Evolutionary conservation across 2,329 filamentous ascomycete species (phyloP), one percentile per base, ranked within the genome.

Genomic region (Exophiala sideris): DNA sequence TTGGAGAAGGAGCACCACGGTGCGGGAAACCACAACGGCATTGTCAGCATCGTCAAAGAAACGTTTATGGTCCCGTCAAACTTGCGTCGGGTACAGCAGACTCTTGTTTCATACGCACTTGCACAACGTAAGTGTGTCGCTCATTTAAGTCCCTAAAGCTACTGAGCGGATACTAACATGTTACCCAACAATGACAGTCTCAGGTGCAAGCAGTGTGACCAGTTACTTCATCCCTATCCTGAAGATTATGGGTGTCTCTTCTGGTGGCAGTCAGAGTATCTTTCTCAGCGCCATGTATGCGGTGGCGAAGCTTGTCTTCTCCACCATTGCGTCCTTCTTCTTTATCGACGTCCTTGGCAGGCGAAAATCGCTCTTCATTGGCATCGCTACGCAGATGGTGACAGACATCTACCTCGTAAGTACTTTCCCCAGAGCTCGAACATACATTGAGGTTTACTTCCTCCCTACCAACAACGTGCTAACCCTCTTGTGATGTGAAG

Each of bases 301-400:
- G 8, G 60, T 77, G 40, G 64, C 72, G 35, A 78, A 76, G 59
- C 71, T 78, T 49, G 69, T 69, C 47, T 74, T 67, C 54, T 68
- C 67, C 6, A 47, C 77, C 1, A 69, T 73, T 10, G 73, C 73
- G 3, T 69, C 68, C 2, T 71, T 78, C 52, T 72, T 76, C 61
- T 70, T 77, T 52, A 69, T 76, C 20, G 75, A 77, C 46, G 71
- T 70, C 9, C 64, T 78, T 3, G 74, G 75, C 1, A 68, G 72
- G 7, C 66, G 71, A 10, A 68, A 65, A n/a, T 70, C 67, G 5
- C 65, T 76, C 0, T 71, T 75, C 20, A 52, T 70, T 1, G 69
- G 69, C 2, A 68, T 68, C 48, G 61, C 55, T 7, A 55, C 71
- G 1, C 75, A 78, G 59, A 66, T 75, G 62, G 59, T 73, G 1